Base-by-base conservation (phyloP, 306 rosid species). In the Leucaena leucocephala region DNA sequence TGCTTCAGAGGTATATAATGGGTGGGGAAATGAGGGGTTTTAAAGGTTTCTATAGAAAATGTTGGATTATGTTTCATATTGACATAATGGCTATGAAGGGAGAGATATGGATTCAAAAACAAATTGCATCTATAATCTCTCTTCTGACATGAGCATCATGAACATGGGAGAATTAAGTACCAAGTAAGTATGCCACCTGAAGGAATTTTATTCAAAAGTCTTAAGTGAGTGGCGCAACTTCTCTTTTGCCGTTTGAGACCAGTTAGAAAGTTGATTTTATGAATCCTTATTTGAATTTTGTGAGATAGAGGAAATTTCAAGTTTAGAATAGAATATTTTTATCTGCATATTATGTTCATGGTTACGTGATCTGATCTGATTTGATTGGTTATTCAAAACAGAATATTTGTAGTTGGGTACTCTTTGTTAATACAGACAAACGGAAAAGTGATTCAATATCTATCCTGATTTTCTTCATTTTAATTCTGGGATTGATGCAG, bases 1-100 rank as follows among this genome's bases (percentile, higher is more conserved):
- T 36, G 94, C 94, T 65, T 77, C 92, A 64, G 67, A 88, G 97
- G 97, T 91, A 88, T 8, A 35, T 72, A 40, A 45, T 45, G 39
- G 17, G 9, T 57, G 22, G 71, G 39, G 14, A 57, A 33, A 52
- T 33, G 22, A 54, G 16, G 14, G 33, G 10, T 59, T 49, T 42
- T 44, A 9, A 11, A 27, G 9, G 27, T 39, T 8, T 66, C 33
- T 66, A n/a, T 39, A 4, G 49, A 22, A 16, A 38, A 17, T 39
- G 19, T 66, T 66, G 71, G 48, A 13, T 12, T 34, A 34, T 42
- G n/a, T 62, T 33, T 62, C 68, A 34, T 14, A 34, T 2, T 62
- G 42, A 34, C 13, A 34, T 62, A 14, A 34, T 62, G 40, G 67
- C 36, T 14, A 27, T 61, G 67, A 6, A 4, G 13, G 42, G 17